Percentiles rank a stretch among this genome's conserved stretches.
Evolutionary conservation across 2,329 filamentous ascomycete genomes (phyloP).

Genomic region (Exophiala alcalophila): DNA sequence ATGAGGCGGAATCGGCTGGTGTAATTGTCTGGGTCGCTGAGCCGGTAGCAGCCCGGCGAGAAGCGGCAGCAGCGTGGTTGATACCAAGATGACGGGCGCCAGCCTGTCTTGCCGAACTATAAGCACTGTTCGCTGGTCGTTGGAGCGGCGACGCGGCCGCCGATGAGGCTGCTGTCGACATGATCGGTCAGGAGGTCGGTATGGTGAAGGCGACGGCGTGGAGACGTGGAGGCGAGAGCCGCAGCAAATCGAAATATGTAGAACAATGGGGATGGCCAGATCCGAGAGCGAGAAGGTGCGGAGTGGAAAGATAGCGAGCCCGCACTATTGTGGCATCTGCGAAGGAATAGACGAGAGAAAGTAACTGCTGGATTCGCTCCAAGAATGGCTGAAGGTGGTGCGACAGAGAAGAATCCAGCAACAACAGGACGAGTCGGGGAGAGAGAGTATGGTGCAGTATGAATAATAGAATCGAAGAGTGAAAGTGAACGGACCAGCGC

Average conservation of each 20-base stretch:
- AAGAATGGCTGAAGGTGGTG: too few species aligned
- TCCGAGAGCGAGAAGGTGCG: too few species aligned
- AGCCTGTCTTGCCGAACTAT: background rate
- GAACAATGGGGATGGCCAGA: background rate
- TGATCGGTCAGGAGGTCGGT: slow-evolving; percentile 2
- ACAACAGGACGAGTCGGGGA: too few species aligned
- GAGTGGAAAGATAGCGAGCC: too few species aligned
- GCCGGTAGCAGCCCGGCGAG: slow-evolving; percentile 14
- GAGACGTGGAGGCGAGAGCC: background rate
- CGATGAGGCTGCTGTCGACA: slow-evolving; percentile 1
- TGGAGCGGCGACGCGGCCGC: slow-evolving; percentile 3
- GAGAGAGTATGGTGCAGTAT: too few species aligned
- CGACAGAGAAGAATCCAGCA: too few species aligned
- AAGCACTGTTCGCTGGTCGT: slow-evolving; percentile 3
- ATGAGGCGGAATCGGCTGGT: slow-evolving; percentile 26
- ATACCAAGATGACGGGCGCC: slow-evolving; percentile 9
- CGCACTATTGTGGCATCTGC: too few species aligned
- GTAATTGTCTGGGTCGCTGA: slow-evolving; percentile 34
- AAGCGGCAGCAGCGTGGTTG: slow-evolving; percentile 6
- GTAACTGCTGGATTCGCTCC: too few species aligned
- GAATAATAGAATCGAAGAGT: too few species aligned
- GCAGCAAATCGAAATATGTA: background rate
- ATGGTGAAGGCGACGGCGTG: background rate
- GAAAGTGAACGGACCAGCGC: too few species aligned
- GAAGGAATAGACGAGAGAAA: too few species aligned